A percentile compares a stretch with the other conserved stretches of the same genome.
Conservation (phyloP, 2,329 filamentous ascomycete genomes). For the Aspergillus pseudonomiae region DNA sequence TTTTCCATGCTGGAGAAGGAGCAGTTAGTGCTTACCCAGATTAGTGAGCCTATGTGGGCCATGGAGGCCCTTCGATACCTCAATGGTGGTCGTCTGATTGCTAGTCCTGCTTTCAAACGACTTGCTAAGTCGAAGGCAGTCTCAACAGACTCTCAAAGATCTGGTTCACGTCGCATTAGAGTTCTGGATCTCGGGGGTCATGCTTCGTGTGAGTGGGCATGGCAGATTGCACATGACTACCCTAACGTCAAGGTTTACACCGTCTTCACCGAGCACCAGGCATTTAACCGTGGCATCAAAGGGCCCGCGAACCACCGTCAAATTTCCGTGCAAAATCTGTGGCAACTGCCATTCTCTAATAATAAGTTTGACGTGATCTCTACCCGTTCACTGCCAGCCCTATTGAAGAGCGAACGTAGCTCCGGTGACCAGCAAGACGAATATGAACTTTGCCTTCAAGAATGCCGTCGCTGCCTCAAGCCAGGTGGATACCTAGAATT, state of each 20-base stretch:
- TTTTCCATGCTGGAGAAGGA: conserved; percentile 67
- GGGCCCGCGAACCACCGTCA: conserved; percentile 87
- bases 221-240: conserved; percentile 86
- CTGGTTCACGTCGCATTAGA: conserved; percentile 55
- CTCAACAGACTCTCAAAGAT: conserved; percentile 25
- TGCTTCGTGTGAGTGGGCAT: conserved; percentile 89
- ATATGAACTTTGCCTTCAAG: conserved; percentile 80
- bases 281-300: conserved; percentile 73
- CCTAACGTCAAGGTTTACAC: conserved; percentile 86
- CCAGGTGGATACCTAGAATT: conserved; percentile 93
- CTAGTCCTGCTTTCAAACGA: conserved; percentile 52
- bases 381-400: conserved; percentile 80
- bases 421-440: conserved; percentile 74
- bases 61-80: conserved; percentile 64
- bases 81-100: conserved; percentile 63
- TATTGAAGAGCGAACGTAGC: conserved; percentile 71
- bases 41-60: conserved; percentile 63
- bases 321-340: conserved; percentile 75
- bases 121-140: conserved; percentile 34
- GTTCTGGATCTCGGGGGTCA: conserved; percentile 88
- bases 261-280: conserved; percentile 74
- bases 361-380: conserved; percentile 91
- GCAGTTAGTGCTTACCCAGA: conserved; percentile 74
- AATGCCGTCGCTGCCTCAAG: conserved; percentile 90
- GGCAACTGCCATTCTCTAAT: conserved; percentile 80